Conservation (phyloP, 139 green algal species). For the Tetraselmis chui region DNA sequence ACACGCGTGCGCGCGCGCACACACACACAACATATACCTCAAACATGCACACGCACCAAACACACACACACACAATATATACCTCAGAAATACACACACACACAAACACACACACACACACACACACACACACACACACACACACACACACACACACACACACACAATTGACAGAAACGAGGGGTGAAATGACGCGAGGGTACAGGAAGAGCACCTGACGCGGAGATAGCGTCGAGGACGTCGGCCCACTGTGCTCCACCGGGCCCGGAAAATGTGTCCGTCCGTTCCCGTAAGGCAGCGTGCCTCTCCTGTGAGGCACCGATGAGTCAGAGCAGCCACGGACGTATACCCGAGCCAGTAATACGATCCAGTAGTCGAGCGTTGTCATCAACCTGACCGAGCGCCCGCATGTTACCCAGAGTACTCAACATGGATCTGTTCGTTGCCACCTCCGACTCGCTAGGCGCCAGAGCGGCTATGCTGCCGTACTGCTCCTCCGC, state of each 20-base stretch:
- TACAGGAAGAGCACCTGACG: neutral
- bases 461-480: neutral
- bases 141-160: too few relatives aligned
- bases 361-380: too few relatives aligned
- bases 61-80: too few relatives aligned
- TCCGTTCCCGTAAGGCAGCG: neutral
- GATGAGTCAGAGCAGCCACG: neutral
- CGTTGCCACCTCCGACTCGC: neutral
- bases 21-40: too few relatives aligned
- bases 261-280: neutral
- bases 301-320: neutral
- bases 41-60: too few relatives aligned
- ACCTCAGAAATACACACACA: too few relatives aligned
- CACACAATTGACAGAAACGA: too few relatives aligned
- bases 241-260: neutral
- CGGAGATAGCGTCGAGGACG: neutral
- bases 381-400: neutral
- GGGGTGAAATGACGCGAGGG: neutral
- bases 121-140: too few relatives aligned
- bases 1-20: too few relatives aligned
- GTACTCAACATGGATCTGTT: neutral
- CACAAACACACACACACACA: too few relatives aligned
- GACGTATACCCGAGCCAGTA: neutral
- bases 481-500: neutral
- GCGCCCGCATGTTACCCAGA: neutral